Evolutionary conservation across 1,139 yeast species (phyloP).

Genomic region (Scheffersomyces cryptocercus): DNA sequence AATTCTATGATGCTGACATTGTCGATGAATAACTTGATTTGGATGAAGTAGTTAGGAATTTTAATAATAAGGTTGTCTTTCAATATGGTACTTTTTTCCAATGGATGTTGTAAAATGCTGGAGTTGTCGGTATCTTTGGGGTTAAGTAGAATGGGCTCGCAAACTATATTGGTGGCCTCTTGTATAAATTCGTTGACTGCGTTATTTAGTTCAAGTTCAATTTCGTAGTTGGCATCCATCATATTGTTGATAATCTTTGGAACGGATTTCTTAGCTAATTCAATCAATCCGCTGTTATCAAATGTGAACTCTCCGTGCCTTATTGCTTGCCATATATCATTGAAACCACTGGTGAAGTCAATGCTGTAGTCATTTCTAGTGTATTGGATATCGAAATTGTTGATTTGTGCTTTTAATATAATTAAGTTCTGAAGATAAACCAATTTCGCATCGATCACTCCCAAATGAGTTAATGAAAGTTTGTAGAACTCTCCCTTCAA

Average conservation of each 20-base stretch:
- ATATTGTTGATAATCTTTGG: constrained; percentile 84
- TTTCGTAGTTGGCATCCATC: constrained; percentile 81
- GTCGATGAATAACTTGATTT: constrained; percentile 50
- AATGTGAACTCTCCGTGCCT: constrained; percentile 35
- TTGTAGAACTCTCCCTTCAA: constrained; percentile 52
- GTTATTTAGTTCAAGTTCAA: constrained; percentile 70
- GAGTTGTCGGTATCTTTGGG: constrained; percentile 17
- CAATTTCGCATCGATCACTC: constrained; percentile 59
- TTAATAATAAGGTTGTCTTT: constrained; percentile 50
- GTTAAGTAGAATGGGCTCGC: constrained; percentile 30
- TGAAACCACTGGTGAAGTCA: constrained; percentile 75
- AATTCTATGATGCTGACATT: constrained; percentile 34
- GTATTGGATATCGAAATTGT: constrained; percentile 78
- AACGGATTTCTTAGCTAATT: constrained; percentile 65
- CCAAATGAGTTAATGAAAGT: constrained; percentile 39
- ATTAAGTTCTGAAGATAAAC: constrained; percentile 74
- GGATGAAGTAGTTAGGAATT: constrained; percentile 56
- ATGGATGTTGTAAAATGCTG: constrained; percentile 18
- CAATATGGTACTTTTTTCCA: constrained; percentile 34
- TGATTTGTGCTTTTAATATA: constrained; percentile 67
- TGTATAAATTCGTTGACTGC: constrained; percentile 64
- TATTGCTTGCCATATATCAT: constrained; percentile 54
- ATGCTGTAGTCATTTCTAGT: constrained; percentile 70
- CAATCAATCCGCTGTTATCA: constrained; percentile 49
- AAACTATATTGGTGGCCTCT: constrained; percentile 37